These are phyloP conservation scores for Penicillium hordei DNA, from an alignment of 2,329 filamentous ascomycete genomes.

Conservation along the genomic window DNA sequence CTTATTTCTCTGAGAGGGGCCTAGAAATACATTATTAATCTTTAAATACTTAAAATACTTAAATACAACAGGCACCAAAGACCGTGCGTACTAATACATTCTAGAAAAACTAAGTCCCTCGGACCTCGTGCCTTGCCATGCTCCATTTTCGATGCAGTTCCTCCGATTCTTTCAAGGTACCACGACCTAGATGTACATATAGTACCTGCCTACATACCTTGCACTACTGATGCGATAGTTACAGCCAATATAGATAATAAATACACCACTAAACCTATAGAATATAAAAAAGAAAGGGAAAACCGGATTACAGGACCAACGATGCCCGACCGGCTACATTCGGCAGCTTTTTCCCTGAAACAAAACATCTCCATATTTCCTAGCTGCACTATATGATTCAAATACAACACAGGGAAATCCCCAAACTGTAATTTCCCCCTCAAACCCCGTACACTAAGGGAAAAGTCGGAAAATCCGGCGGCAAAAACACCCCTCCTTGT, in stretches of 20 bases:
- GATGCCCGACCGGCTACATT: slow-evolving; percentile 11
- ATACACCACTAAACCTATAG: not conserved
- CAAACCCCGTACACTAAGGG: not conserved
- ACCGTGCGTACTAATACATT: not conserved
- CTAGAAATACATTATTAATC: not conserved
- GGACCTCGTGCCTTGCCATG: slow-evolving; percentile 3
- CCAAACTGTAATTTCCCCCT: not conserved
- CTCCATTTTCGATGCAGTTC: not conserved
- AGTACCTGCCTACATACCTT: not conserved
- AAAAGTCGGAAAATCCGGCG: not conserved
- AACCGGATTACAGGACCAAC: not conserved
- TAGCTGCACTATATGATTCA: not conserved
- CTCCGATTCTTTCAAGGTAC: not conserved
- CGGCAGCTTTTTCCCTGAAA: slow-evolving; percentile 3
- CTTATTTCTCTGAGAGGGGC: not conserved
- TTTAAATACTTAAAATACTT: not conserved
- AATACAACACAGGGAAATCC: not conserved
- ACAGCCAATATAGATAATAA: too few species aligned
- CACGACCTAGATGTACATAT: not conserved
- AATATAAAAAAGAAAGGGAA: not conserved
- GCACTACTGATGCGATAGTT: not conserved
- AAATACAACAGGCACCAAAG: not conserved
- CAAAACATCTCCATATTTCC: not conserved
- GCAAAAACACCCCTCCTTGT: not conserved
- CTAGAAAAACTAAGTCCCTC: not conserved